Evolutionary conservation across 2,329 filamentous ascomycete species (phyloP), one percentile per base, ranked within the genome.

Genomic region (Stenocarpella maydis): DNA sequence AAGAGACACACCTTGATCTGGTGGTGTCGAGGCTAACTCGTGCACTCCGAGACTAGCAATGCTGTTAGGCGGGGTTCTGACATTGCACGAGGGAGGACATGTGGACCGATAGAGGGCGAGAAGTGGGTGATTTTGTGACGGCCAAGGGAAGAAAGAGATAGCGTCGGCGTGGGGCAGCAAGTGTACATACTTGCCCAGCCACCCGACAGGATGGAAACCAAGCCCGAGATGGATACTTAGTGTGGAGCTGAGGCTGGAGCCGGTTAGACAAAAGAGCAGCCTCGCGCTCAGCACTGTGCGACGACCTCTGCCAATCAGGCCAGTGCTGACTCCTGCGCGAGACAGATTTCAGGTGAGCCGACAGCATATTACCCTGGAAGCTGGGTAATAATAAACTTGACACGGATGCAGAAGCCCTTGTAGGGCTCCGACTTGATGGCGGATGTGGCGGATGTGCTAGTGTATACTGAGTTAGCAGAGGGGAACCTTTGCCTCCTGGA

Each of bases 31-130:
- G 52, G 65, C 43, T 21, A 19, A 17, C n/a, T n/a, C n/a, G n/a
- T n/a, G n/a, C n/a, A n/a, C n/a, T n/a, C n/a, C 49, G 31, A 43
- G 58, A 53, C 69, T 70, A 68, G 65, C 41, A 60, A 31, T 21
- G 47, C 41, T 39, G 31, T 17, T 45, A 61, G 60, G 41, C 50
- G 41, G 58, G 54, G 47, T 34, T 43, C n/a, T 50, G 64, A 67
- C 19, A 41, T 64, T n/a, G n/a, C n/a, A n/a, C n/a, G n/a, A n/a
- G n/a, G n/a, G n/a, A n/a, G n/a, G n/a, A 49, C 55, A 65, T 39
- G 58, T 55, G 58, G 47, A 65, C 49, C 49, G 47, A 37, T n/a
- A 47, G 39, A 55, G 39, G 45, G 43, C 39, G 52, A 58, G 6
- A 17, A 7, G 24, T 31, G 64, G 37, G 50, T 37, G 28, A 8